Base-by-base conservation (phyloP, 1,139 yeast species). In the Hyphopichia pseudoburtonii region DNA sequence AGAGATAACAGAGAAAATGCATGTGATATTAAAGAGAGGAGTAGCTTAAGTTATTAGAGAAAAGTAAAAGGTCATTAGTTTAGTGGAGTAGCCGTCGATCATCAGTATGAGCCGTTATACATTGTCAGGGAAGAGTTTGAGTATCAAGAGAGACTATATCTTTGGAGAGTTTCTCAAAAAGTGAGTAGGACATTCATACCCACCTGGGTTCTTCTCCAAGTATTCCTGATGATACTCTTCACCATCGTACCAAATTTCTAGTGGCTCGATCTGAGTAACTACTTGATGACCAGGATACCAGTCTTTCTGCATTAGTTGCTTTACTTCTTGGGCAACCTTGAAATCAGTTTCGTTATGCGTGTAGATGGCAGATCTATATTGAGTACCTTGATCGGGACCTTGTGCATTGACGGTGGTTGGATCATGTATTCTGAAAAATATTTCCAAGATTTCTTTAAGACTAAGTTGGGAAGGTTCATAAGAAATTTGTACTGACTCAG, bases 221-320 rank as follows among this genome's bases (percentile, higher is more conserved):
- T 92, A 92, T 43, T 75, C 56, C 57, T 92, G 97, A 59, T 92
- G 97, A 59, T 90, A 92, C 28, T 81, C 89, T 62, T 92, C 98
- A 15, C 97, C 97, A 55, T 90, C 96, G 67, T 82, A 82, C 75
- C 88, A 92, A 39, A 70, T 70, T 38, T 70, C 60, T 37, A 87
- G 73, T 12, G 87, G 85, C 51, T 78, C 86, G 38, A 90, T 78
- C 35, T 66, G 66, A 1, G 97, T 89, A 36, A 70, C 85, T 15
- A 63, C 57, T 30, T 52, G 46, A 42, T 70, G 62, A 41, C 66
- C 60, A 12, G 77, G 76, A 48, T 70, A 72, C 72, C 72, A 72
- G 22, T 51, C 57, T 34, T 55, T 54, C 45, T 72, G 75, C 37
- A 57, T 58, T 35, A 53, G 52, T 5, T 63, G 62, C 47, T 52